Evolutionary conservation across 208 protist species (phyloP), one percentile per base, ranked within the genome.

Genomic region (Wallacemonas collosoma): DNA sequence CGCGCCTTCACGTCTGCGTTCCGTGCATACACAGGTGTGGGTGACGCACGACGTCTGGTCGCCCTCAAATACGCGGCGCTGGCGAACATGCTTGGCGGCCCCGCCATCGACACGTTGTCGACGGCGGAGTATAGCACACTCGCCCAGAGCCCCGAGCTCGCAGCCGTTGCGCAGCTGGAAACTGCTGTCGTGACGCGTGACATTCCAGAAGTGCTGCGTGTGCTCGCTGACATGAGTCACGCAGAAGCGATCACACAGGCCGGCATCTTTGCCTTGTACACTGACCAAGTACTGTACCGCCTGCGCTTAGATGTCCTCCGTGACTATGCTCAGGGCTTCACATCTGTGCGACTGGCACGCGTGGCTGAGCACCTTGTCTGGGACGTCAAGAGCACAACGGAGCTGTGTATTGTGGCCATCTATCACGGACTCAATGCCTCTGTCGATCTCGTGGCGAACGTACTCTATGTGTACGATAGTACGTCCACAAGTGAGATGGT

Each of bases 11-110:
- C 97, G 51, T 57, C 76, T 4, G 95, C 96, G 0, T 97, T 98
- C 80, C 88, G 89, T 61, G 80, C 91, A 80, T 99, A 98, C 80
- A 97, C 98, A 73, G 97, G 99, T 68, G 85, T 83, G 47, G 97
- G 97, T 57, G 88, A 89, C 41, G 60, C 72, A 26, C 79, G 84
- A 38, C 77, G 88, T 35, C 89, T 98, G 36, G 73, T 77, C 58
- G 98, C 94, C 71, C 83, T 99, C 26, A 98, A 98, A 76, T 99
- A 86, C 43, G 81, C 98, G 8, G 86, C 98, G 14, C 71, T 99
- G 26, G 84, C 95, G 3, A 95, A 83, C 65, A 98, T 99, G 95
- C 71, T 93, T 35, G 70, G 62, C 40, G 79, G 77, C 43, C 62
- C 74, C 9, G 78, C 82, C 4, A 94, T 98, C 70, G 97, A 99